Base-by-base conservation (phyloP, 305 asterid species). In the Fraxinus platypoda region DNA sequence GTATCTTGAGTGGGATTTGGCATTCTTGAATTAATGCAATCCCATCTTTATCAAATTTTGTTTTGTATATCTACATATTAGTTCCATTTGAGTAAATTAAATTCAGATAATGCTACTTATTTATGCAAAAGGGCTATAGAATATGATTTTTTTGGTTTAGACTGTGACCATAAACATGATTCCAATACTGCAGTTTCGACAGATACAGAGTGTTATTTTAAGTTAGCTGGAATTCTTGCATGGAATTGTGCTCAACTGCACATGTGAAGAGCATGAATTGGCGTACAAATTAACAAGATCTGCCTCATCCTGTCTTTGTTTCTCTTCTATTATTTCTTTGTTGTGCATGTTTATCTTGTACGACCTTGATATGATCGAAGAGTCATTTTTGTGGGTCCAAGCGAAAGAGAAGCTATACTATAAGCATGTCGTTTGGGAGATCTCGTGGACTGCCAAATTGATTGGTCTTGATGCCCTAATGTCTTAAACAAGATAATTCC, bases 1-100 rank as follows among this genome's bases (percentile, higher is more conserved):
- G 74, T 83, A 89, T 95, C 35, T 82, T 94, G 17, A 89, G 52
- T 82, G 97, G 93, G 75, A 78, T 95, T 49, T 92, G 97, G 99
- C 86, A 90, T 89, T 90, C 94, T 84, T 94, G 90, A 94, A 75
- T 34, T 75, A 8, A 25, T 79, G 11, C 81, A 72, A 74, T 79
- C 35, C 41, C 66, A n/a, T 80, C 12, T 21, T 74, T 77, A 52
- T 13, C 31, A 75, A 2, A 25, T 43, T 59, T 81, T 66, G 71
- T 72, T 59, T 1, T 87, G 90, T 87, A 89, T 76, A 87, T 86
- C 81, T 76, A 79, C 33, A 9, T 11, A 9, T 73, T 84, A 76
- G 81, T 82, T 75, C 57, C 9, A 77, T 83, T 83, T 78, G 82
- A 37, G 23, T 54, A 38, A 81, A 74, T 73, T 85, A 83, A 72